Base-by-base conservation (phyloP, 352 stramenopile species). In the Phytophthora colocasiae region DNA sequence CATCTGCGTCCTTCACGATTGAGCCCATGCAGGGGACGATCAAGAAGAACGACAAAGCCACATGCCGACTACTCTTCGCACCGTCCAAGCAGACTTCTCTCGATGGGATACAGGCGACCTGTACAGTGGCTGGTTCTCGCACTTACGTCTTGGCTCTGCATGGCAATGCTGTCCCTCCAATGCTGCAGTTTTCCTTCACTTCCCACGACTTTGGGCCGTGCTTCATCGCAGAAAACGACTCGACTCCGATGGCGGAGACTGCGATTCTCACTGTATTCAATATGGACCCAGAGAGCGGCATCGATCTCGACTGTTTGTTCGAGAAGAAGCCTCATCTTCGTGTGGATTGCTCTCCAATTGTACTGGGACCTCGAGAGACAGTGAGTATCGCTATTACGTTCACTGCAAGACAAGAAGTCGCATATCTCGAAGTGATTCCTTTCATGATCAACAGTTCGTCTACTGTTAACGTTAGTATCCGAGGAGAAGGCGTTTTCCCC, bases 401-500 rank as follows among this genome's bases (percentile, higher is more conserved):
- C 53, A 92, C 87, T 5, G 91, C 95, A 2, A 78, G 92, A 1
- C 86, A 97, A 27, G 87, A 96, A 41, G 61, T 83, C 8, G 48
- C 65, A 19, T 98, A 98, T 59, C 44, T 89, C 2, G 97, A 97
- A 45, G 54, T 87, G 12, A 69, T 98, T 12, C 89, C 91, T 14
- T 98, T 98, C 63, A 83, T 91, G 1, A 82, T 98, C 22, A 98
- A 98, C 51, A 86, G 91, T 15, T 88, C 82, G 5, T 90, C 88
- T 12, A 95, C 82, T 4, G 66, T 97, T 31, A 91, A 78, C 29
- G 64, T 97, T 4, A 89, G 61, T 27, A 64, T 97, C 19, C 80
- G 74, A 10, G 91, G 88, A 27, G 83, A 95, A 61, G 91, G 91
- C 14, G 76, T 96, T 6, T 55, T 79, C 14, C 82, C 93, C 0